These are phyloP conservation scores for Cerioporus squamosus DNA, from an alignment of 1,284 basidiomycete species.

Conservation along the genomic window DNA sequence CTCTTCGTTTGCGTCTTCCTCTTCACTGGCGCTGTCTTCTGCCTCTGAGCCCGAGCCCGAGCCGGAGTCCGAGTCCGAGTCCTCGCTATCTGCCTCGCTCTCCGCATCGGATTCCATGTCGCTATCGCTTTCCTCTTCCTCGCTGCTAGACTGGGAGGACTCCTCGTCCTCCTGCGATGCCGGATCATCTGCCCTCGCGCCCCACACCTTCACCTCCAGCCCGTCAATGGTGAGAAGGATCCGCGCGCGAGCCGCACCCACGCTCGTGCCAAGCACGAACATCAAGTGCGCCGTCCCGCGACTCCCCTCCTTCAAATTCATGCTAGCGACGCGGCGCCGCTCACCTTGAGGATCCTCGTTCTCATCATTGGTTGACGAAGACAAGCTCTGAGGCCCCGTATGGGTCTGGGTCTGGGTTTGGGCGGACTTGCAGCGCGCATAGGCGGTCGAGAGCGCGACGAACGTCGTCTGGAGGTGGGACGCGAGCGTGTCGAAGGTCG, in stretches of 20 bases:
- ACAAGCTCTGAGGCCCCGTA: no score
- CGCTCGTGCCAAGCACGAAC: slow-evolving; percentile 66
- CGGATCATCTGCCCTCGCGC: slow-evolving; percentile 36
- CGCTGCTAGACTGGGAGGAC: slow-evolving; percentile 2
- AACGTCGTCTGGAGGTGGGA: slow-evolving; percentile 77
- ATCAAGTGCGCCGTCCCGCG: slow-evolving; percentile 51
- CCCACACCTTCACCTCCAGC: slow-evolving; percentile 62
- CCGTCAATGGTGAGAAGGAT: slow-evolving; percentile 68
- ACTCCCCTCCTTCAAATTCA: background rate
- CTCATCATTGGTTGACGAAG: background rate
- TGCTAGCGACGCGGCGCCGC: background rate
- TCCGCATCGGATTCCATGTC: slow-evolving; percentile 9
- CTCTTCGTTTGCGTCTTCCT: slow-evolving; percentile 23
- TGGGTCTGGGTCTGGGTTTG: no score
- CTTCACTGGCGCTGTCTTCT: slow-evolving; percentile 29
- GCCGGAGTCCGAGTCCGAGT: slow-evolving; percentile 16
- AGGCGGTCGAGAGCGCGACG: slow-evolving; percentile 62
- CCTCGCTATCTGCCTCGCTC: slow-evolving; percentile 21
- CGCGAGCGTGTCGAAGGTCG: slow-evolving; percentile 68
- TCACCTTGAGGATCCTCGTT: slow-evolving; percentile 1
- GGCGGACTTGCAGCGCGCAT: slow-evolving; percentile 44
- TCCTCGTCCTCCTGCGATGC: slow-evolving; percentile 22
- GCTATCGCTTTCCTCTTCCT: slow-evolving; percentile 29
- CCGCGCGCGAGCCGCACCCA: slow-evolving; percentile 58
- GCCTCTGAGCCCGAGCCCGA: slow-evolving; percentile 8